These are phyloP conservation scores for Chlamydomonas sp. DNA, from an alignment of 139 green algal genomes.

Conservation along the genomic window DNA sequence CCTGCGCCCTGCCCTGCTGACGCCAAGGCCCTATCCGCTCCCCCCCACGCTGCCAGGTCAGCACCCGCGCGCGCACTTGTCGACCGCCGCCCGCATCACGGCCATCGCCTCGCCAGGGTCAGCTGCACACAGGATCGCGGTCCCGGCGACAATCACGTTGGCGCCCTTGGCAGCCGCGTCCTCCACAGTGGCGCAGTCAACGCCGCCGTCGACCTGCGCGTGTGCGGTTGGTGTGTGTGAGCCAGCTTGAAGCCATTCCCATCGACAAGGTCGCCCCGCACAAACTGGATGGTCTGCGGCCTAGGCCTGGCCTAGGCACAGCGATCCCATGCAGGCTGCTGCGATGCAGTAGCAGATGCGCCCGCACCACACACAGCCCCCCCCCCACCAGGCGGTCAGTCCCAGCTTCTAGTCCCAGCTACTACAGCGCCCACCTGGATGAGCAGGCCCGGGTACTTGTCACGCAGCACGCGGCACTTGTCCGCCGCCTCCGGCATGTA, in stretches of 20 bases:
- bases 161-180: constrained; percentile 66
- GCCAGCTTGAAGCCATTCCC: too few species aligned
- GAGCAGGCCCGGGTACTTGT: constrained; percentile 49
- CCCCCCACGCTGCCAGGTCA: too few species aligned
- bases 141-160: constrained; percentile 87
- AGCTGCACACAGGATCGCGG: constrained; percentile 63
- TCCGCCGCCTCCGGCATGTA: constrained; percentile 66
- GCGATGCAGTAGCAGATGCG: too few species aligned
- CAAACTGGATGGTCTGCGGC: too few species aligned
- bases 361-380: neutral
- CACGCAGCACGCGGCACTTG: constrained; percentile 59
- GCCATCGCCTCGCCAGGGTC: constrained; percentile 39
- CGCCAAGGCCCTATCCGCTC: too few species aligned
- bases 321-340: too few species aligned
- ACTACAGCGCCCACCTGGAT: constrained; percentile 79
- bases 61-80: constrained; percentile 5
- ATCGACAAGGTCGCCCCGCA: too few species aligned
- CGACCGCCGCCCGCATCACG: constrained; percentile 22
- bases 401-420: too few species aligned
- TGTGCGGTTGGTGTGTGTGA: too few species aligned
- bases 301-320: too few species aligned
- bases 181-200: constrained; percentile 61
- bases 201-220: constrained; percentile 75
- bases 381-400: too few species aligned
- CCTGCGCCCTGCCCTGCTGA: too few species aligned